Base-by-base conservation (phyloP, 352 stramenopile species). In the Globisporangium uncinulatum region DNA sequence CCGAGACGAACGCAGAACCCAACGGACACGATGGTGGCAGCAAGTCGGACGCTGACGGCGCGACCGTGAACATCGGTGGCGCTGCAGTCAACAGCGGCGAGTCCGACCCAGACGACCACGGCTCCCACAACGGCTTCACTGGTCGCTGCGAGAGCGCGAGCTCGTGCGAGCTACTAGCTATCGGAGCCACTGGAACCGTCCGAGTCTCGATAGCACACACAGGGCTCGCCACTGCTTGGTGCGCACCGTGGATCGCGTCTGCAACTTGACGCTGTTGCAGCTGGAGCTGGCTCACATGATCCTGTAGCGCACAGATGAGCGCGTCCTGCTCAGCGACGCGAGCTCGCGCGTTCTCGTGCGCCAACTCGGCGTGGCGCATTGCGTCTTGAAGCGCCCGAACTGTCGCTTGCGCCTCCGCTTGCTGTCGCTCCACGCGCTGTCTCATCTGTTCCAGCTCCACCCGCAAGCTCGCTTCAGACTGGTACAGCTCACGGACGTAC, bases 401-500 rank as follows among this genome's bases (percentile, higher is more conserved):
- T 8, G 11, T 76, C 20, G 83, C 65, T 36, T 75, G 74, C 19
- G 69, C 61, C 19, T 73, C 62, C 10, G 72, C 83, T 10, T 71
- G 54, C 15, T 71, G 65, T 6, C 84, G 52, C 51, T 92, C 76
- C 2, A 83, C 65, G 29, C 84, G 62, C 57, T 84, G 71, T 19
- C 74, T 76, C 6, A 63, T 75, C 34, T 72, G 74, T 11, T 82
- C 72, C 8, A 92, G 56, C 21, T 92, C 77, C 17, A 74, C 68
- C 10, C 80, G 80, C 43, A 89, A 42, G 51, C 59, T 80, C 17
- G 78, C 71, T 54, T 89, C 80, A 3, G 83, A 93, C 19, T 72
- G 54, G 41, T 93, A 72, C 37, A 93, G 59, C 53, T 93, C 83
- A 0, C 72, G 76, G 45, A 93, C 80, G 54, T 91, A 91, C 13